Conservation (phyloP, 2,329 filamentous ascomycete species). For the Aspergillus novofumigatus region DNA sequence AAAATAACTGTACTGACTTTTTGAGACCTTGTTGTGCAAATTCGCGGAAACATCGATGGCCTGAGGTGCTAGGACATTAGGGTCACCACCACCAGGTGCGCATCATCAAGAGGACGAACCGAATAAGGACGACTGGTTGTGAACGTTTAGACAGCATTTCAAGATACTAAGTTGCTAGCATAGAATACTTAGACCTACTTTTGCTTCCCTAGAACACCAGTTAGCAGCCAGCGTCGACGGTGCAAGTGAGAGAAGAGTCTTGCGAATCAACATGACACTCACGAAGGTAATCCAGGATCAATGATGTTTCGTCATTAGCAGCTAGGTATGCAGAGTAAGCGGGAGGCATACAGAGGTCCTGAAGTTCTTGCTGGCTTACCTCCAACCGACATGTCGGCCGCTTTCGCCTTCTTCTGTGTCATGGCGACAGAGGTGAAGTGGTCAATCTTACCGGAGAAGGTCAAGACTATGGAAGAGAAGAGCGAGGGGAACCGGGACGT, state of each 20-base stretch:
- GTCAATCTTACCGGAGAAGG: neutral
- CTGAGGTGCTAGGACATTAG: conserved; percentile 20
- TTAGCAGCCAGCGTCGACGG: neutral
- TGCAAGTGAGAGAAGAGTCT: neutral
- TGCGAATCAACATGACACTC: conserved; percentile 20
- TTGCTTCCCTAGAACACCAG: conserved; percentile 39
- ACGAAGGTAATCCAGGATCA: conserved; percentile 51
- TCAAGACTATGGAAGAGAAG: neutral
- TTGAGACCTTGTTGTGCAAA: conserved; percentile 58
- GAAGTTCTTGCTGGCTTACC: conserved; percentile 19
- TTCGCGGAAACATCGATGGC: conserved; percentile 58
- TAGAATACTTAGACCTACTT: conserved; percentile 33
- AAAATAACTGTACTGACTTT: conserved; percentile 36
- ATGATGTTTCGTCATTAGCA: conserved; percentile 30
- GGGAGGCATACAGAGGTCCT: neutral
- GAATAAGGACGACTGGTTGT: conserved; percentile 50
- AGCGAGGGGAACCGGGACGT: neutral
- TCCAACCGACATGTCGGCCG: conserved; percentile 26
- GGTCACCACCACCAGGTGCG: neutral
- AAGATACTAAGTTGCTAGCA: neutral
- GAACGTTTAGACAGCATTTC: conserved; percentile 10
- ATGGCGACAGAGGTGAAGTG: conserved; percentile 22
- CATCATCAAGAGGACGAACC: conserved; percentile 27
- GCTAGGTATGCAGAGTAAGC: neutral
- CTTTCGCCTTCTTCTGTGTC: conserved; percentile 38